These are phyloP conservation scores for Inonotus obliquus DNA, from an alignment of 1,284 basidiomycete genomes.

Conservation along the genomic window DNA sequence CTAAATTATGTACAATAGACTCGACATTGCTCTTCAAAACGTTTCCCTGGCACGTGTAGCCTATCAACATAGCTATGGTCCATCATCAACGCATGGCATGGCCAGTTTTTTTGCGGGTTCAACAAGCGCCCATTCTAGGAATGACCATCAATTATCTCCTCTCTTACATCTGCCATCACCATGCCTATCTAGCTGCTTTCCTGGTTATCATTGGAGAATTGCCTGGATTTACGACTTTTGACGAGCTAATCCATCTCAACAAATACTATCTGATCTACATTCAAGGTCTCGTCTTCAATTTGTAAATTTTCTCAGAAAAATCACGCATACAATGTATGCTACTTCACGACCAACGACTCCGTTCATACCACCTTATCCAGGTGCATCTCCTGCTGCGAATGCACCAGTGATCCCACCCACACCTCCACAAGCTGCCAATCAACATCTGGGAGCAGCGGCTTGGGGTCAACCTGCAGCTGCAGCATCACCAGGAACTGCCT, in stretches of 20 bases:
- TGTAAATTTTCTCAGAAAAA: not conserved
- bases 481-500: not conserved
- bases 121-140: not conserved
- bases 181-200: not conserved
- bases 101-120: not conserved
- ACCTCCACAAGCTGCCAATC: not conserved
- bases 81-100: not conserved
- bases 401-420: constrained; percentile 4
- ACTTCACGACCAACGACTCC: constrained; percentile 10
- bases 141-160: not conserved
- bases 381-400: not conserved
- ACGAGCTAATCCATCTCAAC: not conserved
- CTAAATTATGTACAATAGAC: not conserved
- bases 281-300: not conserved
- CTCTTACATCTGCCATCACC: not conserved
- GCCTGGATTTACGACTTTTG: constrained; percentile 3
- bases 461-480: not conserved
- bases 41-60: constrained; percentile 4
- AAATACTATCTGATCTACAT: not conserved
- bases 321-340: not conserved
- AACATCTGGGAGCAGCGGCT: not conserved
- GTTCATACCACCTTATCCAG: constrained; percentile 12
- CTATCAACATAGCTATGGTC: not conserved
- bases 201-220: not conserved
- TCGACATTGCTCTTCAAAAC: not conserved